Conservation (phyloP, 495 filamentous ascomycete genomes). For the Coniosporium apollinis region DNA sequence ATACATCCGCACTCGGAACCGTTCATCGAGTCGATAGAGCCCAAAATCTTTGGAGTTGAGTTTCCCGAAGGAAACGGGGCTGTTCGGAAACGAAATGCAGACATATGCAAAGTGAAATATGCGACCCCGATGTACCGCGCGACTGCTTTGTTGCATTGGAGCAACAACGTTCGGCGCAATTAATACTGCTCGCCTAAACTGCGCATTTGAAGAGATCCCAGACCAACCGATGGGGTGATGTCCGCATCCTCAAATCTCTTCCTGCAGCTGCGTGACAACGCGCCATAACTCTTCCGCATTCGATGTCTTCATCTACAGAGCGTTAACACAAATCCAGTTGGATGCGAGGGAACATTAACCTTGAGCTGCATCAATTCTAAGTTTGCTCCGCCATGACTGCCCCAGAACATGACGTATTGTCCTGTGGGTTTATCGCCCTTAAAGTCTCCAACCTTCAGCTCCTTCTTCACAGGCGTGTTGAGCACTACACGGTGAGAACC, state of each 20-base stretch:
- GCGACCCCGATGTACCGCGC: too few species aligned
- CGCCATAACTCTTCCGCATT: conserved; percentile 15
- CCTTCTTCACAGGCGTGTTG: conserved; percentile 58
- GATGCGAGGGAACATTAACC: conserved; percentile 29
- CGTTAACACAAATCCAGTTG: conserved; percentile 1
- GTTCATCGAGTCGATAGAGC: too few species aligned
- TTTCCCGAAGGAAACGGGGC: too few species aligned
- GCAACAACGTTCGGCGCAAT: too few species aligned
- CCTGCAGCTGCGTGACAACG: conserved; percentile 15
- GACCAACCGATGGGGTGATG: too few species aligned
- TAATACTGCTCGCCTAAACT: too few species aligned
- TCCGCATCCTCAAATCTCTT: conserved; percentile 14
- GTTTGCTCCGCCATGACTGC: conserved; percentile 8
- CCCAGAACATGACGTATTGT: conserved; percentile 34
- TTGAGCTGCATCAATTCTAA: conserved; percentile 40
- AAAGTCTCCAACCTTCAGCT: conserved; percentile 50
- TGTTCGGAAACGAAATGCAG: too few species aligned
- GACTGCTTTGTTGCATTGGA: too few species aligned
- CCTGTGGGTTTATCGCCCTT: conserved; percentile 30
- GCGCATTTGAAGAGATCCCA: too few species aligned
- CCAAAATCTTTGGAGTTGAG: too few species aligned
- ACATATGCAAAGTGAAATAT: too few species aligned
- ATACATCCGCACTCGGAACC: too few species aligned
- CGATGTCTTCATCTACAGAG: conserved; percentile 10
- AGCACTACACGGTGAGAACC: conserved; percentile 72